Percentiles rank a stretch among this genome's conserved stretches.
These are phyloP conservation scores for Pseudogymnoascus pannorum DNA, from an alignment of 2,329 filamentous ascomycete genomes.

Conservation along the genomic window DNA sequence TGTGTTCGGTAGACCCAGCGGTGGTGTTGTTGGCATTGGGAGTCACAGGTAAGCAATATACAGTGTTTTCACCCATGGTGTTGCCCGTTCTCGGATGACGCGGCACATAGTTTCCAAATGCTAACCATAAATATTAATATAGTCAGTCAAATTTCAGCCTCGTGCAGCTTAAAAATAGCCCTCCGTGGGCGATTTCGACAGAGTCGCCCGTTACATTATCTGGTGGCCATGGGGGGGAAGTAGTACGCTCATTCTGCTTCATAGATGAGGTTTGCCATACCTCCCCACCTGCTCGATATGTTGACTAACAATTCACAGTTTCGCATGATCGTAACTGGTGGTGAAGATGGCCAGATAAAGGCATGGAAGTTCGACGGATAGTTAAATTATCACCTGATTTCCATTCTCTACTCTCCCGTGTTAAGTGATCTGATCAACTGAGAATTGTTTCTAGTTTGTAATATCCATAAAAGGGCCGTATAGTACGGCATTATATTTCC, in stretches of 20 bases:
- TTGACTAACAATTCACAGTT: conserved; percentile 26
- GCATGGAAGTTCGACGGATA: conserved; percentile 26
- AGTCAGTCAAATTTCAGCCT: conserved; percentile 53
- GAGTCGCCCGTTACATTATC: conserved; percentile 50
- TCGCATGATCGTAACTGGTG: conserved; percentile 28
- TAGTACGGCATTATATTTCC: background rate
- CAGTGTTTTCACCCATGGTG: conserved; percentile 21
- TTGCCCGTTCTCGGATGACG: conserved; percentile 19
- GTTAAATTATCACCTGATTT: background rate
- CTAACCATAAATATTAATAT: conserved; percentile 12
- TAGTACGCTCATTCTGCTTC: conserved; percentile 58
- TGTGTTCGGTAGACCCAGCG: conserved; percentile 52
- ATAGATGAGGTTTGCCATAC: conserved; percentile 44
- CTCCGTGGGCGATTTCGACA: conserved; percentile 47
- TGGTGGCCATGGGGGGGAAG: conserved; percentile 56
- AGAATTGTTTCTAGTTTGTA: background rate
- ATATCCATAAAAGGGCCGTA: background rate
- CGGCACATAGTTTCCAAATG: conserved; percentile 19
- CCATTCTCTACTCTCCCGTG: background rate
- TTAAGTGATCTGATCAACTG: background rate
- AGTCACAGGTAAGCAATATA: conserved; percentile 50
- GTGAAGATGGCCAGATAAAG: conserved; percentile 35
- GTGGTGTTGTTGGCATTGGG: conserved; percentile 57
- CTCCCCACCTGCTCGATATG: conserved; percentile 9
- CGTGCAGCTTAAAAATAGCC: conserved; percentile 45